Percentiles rank a stretch among this genome's conserved stretches.
Conservation (phyloP, 495 filamentous ascomycete genomes). For the Margaritispora aquatica region DNA sequence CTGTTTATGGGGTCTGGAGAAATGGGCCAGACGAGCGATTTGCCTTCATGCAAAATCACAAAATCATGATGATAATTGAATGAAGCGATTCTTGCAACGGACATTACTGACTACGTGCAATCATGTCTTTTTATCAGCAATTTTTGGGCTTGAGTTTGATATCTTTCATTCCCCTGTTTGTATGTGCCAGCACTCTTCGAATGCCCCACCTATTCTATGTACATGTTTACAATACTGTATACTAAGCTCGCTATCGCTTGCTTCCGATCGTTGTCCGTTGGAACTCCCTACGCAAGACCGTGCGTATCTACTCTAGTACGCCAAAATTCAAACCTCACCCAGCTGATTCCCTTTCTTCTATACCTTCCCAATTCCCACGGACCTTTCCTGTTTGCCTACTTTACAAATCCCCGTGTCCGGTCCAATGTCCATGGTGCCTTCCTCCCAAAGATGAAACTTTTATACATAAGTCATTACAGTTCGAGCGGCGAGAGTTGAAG, state of each 20-base stretch:
- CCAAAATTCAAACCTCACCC: background rate
- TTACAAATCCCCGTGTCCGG: constrained; percentile 10
- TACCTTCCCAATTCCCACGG: too few relatives aligned
- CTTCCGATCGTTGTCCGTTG: background rate
- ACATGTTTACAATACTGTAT: background rate
- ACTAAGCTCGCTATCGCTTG: background rate
- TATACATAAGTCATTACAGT: constrained; percentile 1
- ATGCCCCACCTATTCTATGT: too few relatives aligned
- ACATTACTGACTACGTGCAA: too few relatives aligned
- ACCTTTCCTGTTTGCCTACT: too few relatives aligned
- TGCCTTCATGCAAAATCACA: too few relatives aligned
- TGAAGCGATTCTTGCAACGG: too few relatives aligned
- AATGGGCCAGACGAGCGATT: too few relatives aligned
- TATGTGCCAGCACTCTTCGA: too few relatives aligned
- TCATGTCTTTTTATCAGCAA: too few relatives aligned
- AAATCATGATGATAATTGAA: too few relatives aligned
- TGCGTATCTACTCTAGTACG: background rate
- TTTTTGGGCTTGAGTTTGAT: background rate
- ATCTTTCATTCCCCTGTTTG: too few relatives aligned
- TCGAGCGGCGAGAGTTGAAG: background rate
- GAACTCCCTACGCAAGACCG: background rate
- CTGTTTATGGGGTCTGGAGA: background rate
- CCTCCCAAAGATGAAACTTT: background rate
- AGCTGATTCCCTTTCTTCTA: background rate
- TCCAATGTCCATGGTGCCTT: too few relatives aligned